A percentile compares a stretch with the other conserved stretches of the same genome.
phyloP scores from a whole-genome alignment of 208 protist species.

The Eutreptiella sp. region DNA sequence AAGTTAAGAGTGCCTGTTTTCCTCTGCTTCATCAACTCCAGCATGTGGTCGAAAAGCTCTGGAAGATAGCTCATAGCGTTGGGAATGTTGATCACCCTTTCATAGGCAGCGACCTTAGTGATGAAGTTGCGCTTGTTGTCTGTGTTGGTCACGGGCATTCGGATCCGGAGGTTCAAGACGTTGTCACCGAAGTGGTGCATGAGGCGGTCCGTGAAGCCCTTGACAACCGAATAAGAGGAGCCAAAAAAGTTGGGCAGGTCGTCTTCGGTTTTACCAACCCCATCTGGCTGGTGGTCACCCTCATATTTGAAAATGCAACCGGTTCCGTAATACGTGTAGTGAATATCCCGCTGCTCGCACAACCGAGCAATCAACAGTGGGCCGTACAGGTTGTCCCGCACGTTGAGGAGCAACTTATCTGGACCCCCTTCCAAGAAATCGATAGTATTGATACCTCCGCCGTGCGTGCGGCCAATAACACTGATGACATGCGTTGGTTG shows the following conservation, averaged over 20 bases:
- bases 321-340: conserved; percentile 53
- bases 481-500: conserved; percentile 44
- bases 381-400: conserved; percentile 48
- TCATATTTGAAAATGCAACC: conserved; percentile 62
- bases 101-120: conserved; percentile 55
- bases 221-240: conserved; percentile 51
- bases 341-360: conserved; percentile 33
- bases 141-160: conserved; percentile 51
- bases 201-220: conserved; percentile 52
- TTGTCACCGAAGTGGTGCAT: conserved; percentile 48
- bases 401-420: conserved; percentile 52
- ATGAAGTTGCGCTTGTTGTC: conserved; percentile 56
- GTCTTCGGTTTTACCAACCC: conserved; percentile 37
- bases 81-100: conserved; percentile 53
- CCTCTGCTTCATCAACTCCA: conserved; percentile 39
- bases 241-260: conserved; percentile 52
- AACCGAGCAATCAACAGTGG: conserved; percentile 39
- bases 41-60: conserved; percentile 44
- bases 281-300: conserved; percentile 27
- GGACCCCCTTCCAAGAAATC: conserved; percentile 53
- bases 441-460: conserved; percentile 43
- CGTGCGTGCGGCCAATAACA: conserved; percentile 48
- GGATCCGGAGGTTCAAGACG: conserved; percentile 51
- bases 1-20: conserved; percentile 49
- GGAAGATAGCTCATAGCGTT: conserved; percentile 58